Conservation (phyloP, 345 rosid genomes). For the Brassica juncea region DNA sequence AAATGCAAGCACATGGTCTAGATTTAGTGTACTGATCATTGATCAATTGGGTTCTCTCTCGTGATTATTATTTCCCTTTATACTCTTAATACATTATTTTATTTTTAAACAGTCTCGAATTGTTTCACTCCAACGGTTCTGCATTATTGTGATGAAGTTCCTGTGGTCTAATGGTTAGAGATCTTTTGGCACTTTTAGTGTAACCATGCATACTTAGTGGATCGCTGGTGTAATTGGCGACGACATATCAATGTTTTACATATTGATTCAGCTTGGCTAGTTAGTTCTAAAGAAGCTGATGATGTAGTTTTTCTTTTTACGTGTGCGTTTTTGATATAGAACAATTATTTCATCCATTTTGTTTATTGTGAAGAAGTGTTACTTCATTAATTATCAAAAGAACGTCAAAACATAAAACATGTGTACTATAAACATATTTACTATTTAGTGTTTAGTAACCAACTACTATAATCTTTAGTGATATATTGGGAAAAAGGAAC, state of each 20-base stretch:
- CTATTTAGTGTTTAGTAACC: neutral
- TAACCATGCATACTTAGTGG: neutral
- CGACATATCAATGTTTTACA: neutral
- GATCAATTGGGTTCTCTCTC: neutral
- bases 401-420: neutral
- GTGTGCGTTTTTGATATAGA: neutral
- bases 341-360: neutral
- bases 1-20: conserved; percentile 20
- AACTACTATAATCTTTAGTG: neutral
- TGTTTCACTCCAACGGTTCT: neutral
- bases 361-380: neutral
- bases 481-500: neutral
- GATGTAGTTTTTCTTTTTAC: neutral
- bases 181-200: neutral
- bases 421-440: neutral
- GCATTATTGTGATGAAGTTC: conserved; percentile 12
- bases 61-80: neutral
- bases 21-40: conserved; percentile 6
- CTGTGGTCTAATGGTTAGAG: neutral
- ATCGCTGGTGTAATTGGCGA: neutral
- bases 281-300: neutral
- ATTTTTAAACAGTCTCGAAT: neutral
- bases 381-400: neutral
- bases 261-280: neutral
- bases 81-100: neutral